These are phyloP conservation scores for Solanum microdontum DNA, from an alignment of 257 asterid species.

Conservation along the genomic window DNA sequence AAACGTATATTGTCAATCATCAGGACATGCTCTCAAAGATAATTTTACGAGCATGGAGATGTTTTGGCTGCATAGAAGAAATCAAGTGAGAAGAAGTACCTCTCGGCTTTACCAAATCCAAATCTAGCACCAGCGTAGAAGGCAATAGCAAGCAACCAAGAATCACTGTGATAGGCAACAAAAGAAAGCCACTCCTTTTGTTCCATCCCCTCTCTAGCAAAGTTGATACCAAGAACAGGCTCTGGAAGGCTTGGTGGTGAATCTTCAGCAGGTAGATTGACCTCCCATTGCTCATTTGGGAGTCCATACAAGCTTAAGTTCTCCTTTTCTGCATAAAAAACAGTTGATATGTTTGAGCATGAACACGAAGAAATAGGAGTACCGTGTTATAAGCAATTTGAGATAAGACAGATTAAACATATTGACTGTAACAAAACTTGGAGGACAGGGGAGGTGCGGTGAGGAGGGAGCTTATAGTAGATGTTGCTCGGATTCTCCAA, in stretches of 20 bases:
- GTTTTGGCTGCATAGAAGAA: background rate
- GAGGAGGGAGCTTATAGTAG: background rate
- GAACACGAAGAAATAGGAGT: background rate
- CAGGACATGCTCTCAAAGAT: background rate
- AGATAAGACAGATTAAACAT: background rate
- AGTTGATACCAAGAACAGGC: conserved; percentile 40
- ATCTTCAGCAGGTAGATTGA: conserved; percentile 34
- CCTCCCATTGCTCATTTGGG: conserved; percentile 34
- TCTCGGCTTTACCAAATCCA: conserved; percentile 29
- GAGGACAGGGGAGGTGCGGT: background rate
- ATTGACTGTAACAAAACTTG: background rate
- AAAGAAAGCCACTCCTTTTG: conserved; percentile 35
- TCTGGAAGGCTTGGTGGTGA: conserved; percentile 43
- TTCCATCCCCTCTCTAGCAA: conserved; percentile 37
- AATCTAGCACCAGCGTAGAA: conserved; percentile 30
- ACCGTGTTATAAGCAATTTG: background rate
- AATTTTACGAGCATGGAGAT: background rate
- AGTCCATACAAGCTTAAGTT: conserved; percentile 34
- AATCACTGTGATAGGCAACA: conserved; percentile 35
- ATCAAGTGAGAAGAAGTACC: conserved; percentile 5
- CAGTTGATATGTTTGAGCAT: background rate
- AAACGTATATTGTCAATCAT: background rate
- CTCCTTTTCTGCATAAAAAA: conserved; percentile 23
- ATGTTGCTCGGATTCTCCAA: background rate
- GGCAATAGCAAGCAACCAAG: conserved; percentile 38